Base-by-base conservation (phyloP, 2,329 filamentous ascomycete species). In the Coleophoma eucalyptorum region DNA sequence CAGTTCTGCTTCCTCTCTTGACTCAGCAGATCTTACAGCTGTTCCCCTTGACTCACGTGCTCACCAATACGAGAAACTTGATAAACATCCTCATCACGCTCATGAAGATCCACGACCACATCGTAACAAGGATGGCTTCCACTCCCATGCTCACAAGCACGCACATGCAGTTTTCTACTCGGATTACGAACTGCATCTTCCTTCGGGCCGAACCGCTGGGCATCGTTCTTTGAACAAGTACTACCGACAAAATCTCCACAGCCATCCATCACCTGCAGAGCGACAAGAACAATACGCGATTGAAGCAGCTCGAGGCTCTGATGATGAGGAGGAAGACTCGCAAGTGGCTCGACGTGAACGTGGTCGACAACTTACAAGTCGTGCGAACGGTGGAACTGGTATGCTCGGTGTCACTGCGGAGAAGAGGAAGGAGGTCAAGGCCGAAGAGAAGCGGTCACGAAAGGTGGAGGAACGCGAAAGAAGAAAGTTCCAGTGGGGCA, bases 101-200 rank as follows among this genome's bases (percentile, higher is more conserved):
- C 83, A 83, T 58, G 74, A 78, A 26, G 87, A 90, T 63, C 79
- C 85, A 21, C 80, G 88, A 20, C 79, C 83, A 18, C 90, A 93
- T 65, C 87, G 83, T 56, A 86, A 87, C 59, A 81, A 76, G 46
- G 86, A 92, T 64, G 88, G 89, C 48, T 92, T 81, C 75, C 88
- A 95, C 67, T 92, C 88, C 3, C 89, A 91, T 65, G 87, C 88
- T 2, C 87, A 95, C 71, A 87, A 89, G 58, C 81, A 85, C 58
- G 59, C 64, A 49, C 81, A 87, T 55, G 85, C 90, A 35, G 89
- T 90, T 19, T 96, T 95, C 68, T 86, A 95, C 64, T 90, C 95
- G 61, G 94, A 99, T 42, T 92, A 90, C 63, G 94, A 97, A 69
- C 80, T 99, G 48, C 91, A 99, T 65, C 81, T 99, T 12, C 94